A percentile compares a stretch with the other conserved stretches of the same genome.
Conservation (phyloP, 2,329 filamentous ascomycete species). For the Botrytis squamosa region DNA sequence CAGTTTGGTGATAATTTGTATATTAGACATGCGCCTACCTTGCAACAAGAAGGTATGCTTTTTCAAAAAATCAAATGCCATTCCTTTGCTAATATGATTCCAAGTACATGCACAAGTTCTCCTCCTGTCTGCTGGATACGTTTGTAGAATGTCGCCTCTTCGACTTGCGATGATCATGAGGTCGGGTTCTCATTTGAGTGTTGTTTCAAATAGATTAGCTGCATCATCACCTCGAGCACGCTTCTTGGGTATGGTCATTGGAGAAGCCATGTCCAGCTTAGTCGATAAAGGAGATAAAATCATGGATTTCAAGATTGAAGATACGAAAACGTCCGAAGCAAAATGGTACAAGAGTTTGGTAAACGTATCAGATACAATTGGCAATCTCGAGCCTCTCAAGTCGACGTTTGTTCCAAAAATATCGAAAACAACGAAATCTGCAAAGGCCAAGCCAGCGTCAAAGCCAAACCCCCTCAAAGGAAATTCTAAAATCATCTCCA, state of each 20-base stretch:
- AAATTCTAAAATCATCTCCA: constrained; percentile 47
- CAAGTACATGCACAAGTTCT: constrained; percentile 76
- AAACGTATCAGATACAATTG: constrained; percentile 60
- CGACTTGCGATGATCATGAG: constrained; percentile 68
- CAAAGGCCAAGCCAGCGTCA: constrained; percentile 34
- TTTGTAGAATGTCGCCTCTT: constrained; percentile 64
- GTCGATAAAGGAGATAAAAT: constrained; percentile 66
- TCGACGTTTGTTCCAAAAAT: constrained; percentile 26
- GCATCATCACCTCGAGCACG: constrained; percentile 72
- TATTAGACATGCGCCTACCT: constrained; percentile 77
- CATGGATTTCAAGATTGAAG: constrained; percentile 82
- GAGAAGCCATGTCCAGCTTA: constrained; percentile 62
- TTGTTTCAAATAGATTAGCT: constrained; percentile 81
- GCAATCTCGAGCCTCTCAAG: constrained; percentile 53
- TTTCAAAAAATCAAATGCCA: constrained; percentile 22
- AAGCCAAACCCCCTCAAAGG: constrained; percentile 37
- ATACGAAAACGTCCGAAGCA: constrained; percentile 70
- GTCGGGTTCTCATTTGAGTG: constrained; percentile 70
- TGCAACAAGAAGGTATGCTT: constrained; percentile 78
- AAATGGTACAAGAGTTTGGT: constrained; percentile 71
- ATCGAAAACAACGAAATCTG: constrained; percentile 24
- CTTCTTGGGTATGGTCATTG: constrained; percentile 85
- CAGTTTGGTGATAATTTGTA: constrained; percentile 85
- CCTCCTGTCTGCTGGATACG: constrained; percentile 73
- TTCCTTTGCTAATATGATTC: constrained; percentile 28